phyloP scores from a whole-genome alignment of 108 stramenopile genomes.

The Pseudonitzschia delicatissima region DNA sequence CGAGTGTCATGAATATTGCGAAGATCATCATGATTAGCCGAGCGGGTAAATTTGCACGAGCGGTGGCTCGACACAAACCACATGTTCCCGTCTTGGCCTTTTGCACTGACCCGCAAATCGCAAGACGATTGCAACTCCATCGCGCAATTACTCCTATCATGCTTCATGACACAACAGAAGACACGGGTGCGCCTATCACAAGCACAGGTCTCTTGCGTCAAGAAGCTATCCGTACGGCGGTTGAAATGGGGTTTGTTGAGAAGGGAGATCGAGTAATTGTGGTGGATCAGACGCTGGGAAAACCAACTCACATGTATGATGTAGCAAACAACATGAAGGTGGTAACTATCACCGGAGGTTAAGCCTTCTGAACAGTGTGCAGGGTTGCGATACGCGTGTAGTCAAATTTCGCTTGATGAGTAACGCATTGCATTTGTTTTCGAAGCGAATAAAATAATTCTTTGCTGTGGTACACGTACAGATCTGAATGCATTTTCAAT shows the following conservation, averaged over 20 bases:
- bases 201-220: conserved; percentile 59
- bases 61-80: conserved; percentile 55
- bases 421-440: no score
- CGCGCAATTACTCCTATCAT: conserved; percentile 52
- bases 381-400: no score
- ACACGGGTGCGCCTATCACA: conserved; percentile 36
- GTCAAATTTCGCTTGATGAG: no score
- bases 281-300: conserved; percentile 59
- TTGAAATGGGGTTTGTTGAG: conserved; percentile 61
- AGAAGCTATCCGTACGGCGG: conserved; percentile 65
- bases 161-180: conserved; percentile 31
- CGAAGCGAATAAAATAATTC: no score
- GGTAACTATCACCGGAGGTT: conserved; percentile 31
- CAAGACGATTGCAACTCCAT: conserved; percentile 57
- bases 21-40: conserved; percentile 53
- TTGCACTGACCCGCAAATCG: conserved; percentile 64
- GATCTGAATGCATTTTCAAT: no score
- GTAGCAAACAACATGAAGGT: conserved; percentile 72
- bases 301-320: conserved; percentile 50
- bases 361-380: no score
- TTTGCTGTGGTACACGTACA: no score
- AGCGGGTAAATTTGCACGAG: conserved; percentile 42
- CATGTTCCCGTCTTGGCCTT: conserved; percentile 65
- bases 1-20: conserved; percentile 56
- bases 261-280: conserved; percentile 64